These are phyloP conservation scores for Lentithecium fluviatile DNA, from an alignment of 495 filamentous ascomycete genomes.

Conservation along the genomic window DNA sequence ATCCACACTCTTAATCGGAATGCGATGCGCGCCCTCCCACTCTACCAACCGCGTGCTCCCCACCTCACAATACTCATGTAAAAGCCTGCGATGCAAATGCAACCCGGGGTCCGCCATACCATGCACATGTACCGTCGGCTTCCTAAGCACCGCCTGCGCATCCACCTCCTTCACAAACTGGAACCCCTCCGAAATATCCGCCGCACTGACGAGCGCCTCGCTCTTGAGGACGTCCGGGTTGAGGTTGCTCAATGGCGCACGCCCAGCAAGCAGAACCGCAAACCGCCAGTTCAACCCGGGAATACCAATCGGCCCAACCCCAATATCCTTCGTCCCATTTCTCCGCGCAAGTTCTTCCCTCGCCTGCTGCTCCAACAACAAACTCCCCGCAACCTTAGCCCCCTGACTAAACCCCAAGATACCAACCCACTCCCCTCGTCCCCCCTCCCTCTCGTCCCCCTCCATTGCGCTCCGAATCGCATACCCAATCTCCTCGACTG, in stretches of 20 bases:
- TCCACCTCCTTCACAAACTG: constrained; percentile 37
- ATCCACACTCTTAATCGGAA: constrained; percentile 57
- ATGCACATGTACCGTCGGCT: constrained; percentile 66
- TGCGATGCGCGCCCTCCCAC: constrained; percentile 61
- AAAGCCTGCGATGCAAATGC: constrained; percentile 52
- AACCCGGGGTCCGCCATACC: constrained; percentile 57
- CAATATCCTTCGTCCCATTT: constrained; percentile 10
- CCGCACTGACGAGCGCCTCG: constrained; percentile 36
- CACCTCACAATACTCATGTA: constrained; percentile 51
- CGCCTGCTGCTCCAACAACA: constrained; percentile 45
- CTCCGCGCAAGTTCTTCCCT: constrained; percentile 33
- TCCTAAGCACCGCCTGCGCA: constrained; percentile 39
- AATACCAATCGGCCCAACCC: constrained; percentile 29
- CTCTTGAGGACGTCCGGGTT: constrained; percentile 33
- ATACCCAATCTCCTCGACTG: constrained; percentile 43
- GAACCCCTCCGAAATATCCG: constrained; percentile 43
- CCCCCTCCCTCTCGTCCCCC: constrained; percentile 46
- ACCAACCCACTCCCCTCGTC: constrained; percentile 55
- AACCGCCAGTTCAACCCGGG: constrained; percentile 40
- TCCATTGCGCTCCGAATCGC: constrained; percentile 40
- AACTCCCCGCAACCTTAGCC: constrained; percentile 57
- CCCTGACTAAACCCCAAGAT: constrained; percentile 59
- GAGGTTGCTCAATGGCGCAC: constrained; percentile 54
- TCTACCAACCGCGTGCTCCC: constrained; percentile 51
- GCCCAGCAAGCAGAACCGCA: constrained; percentile 56